Evolutionary conservation across 2,329 filamentous ascomycete species (phyloP), one percentile per base, ranked within the genome.

Genomic region (Sarocladium strictum): DNA sequence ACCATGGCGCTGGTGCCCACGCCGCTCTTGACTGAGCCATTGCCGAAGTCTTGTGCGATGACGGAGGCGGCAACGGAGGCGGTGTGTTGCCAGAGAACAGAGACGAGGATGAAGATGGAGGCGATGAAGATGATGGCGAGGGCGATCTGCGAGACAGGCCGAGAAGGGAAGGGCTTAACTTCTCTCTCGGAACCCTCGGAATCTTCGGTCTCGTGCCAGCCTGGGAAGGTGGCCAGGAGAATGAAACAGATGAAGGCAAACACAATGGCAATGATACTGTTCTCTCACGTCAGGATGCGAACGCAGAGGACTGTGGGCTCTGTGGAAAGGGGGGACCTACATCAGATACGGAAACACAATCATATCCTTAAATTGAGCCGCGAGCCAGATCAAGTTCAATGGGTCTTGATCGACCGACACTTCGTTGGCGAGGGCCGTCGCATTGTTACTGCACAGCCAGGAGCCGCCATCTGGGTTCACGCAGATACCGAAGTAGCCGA

Each of bases 401-500:
- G 94, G 94, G 73, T 99, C 94, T 71, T 97, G 89, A 66, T 97
- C 91, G 40, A 96, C 84, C 19, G 83, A 86, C 41, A 97, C 83
- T 72, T 96, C 87, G 69, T 94, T 88, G 35, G 94, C 93, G 49
- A 99, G 80, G 2, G 91, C 86, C 2, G 93, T 97, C 19, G 94
- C 94, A 71, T 99, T 99, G 78, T 96, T 95, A 70, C 89, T 94
- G 80, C 94, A 99, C 56, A 97, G 82, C 82, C 90, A 99, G 21
- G 86, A 85, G 60, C 93, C 93, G 57, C 88, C 89, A 67, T 96
- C 90, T 1, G 90, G 86, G 72, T 91, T 94, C 69, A 97, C 85
- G 74, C 94, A 99, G 70, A 99, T 96, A 62, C 94, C 94, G 65
- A 99, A 99, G 76, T 96, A 99, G 61, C 94, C 94, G 27, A 99